These are phyloP conservation scores for Suhomyces ambrosiae DNA, from an alignment of 1,139 yeast genomes.

Conservation along the genomic window DNA sequence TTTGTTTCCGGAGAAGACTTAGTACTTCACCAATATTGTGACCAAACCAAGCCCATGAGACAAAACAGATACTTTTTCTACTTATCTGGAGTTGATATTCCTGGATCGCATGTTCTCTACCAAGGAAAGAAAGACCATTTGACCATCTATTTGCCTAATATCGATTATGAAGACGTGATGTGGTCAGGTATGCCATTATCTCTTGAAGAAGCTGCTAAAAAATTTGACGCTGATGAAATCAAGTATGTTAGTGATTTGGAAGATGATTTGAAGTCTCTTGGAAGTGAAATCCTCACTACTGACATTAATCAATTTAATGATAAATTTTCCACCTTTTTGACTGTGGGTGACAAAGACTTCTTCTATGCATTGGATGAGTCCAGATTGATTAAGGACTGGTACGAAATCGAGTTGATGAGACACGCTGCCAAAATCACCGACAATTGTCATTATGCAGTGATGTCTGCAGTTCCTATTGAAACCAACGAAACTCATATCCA, in stretches of 20 bases:
- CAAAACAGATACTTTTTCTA: conserved; percentile 91
- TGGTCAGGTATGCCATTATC: conserved; percentile 91
- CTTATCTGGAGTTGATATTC: conserved; percentile 80
- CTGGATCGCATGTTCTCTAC: conserved; percentile 73
- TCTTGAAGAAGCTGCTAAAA: conserved; percentile 60
- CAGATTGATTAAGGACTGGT: conserved; percentile 79
- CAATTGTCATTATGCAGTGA: conserved; percentile 84
- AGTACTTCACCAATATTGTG: conserved; percentile 74
- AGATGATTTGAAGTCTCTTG: conserved; percentile 27
- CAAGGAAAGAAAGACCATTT: conserved; percentile 55
- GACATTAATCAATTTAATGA: conserved; percentile 44
- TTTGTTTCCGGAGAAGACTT: conserved; percentile 70
- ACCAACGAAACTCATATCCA: conserved; percentile 88
- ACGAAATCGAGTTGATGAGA: conserved; percentile 72
- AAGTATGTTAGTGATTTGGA: conserved; percentile 55
- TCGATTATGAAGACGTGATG: conserved; percentile 89
- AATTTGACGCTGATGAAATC: conserved; percentile 82
- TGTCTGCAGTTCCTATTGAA: conserved; percentile 90
- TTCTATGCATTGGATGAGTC: conserved; percentile 85
- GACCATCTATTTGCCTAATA: conserved; percentile 74
- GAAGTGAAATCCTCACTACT: conserved; percentile 37
- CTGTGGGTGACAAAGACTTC: conserved; percentile 48
- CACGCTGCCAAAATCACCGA: conserved; percentile 86
- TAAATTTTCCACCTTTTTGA: conserved; percentile 34
- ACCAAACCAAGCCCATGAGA: conserved; percentile 75